Evolutionary conservation across 352 stramenopile species (phyloP).

Genomic region (Phytophthora lateralis): DNA sequence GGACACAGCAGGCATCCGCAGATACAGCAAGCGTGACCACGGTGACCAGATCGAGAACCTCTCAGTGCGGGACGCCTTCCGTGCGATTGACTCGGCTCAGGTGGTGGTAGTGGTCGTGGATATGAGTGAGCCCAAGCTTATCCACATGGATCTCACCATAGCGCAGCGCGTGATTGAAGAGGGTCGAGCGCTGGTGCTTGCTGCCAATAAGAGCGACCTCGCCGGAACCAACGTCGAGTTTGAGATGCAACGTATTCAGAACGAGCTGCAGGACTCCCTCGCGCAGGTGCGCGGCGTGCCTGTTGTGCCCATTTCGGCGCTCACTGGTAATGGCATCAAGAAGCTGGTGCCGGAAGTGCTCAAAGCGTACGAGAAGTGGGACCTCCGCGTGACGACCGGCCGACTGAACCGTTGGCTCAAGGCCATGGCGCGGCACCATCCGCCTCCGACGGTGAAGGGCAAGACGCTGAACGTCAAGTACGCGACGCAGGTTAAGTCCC

Average conservation of each 20-base stretch:
- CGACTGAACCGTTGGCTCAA: conserved; percentile 85
- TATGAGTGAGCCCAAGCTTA: conserved; percentile 82
- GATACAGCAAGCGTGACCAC: conserved; percentile 86
- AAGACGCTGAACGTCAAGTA: conserved; percentile 90
- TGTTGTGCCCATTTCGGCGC: conserved; percentile 78
- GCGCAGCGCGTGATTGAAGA: conserved; percentile 83
- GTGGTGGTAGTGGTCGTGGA: conserved; percentile 85
- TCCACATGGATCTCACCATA: conserved; percentile 89
- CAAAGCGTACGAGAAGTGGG: conserved; percentile 83
- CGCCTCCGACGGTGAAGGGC: conserved; percentile 79
- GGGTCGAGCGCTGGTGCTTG: conserved; percentile 73
- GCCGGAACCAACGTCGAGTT: conserved; percentile 49
- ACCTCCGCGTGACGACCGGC: conserved; percentile 77
- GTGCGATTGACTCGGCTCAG: conserved; percentile 79
- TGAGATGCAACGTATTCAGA: conserved; percentile 69
- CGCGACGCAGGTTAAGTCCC: conserved; percentile 85
- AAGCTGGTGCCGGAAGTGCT: conserved; percentile 84
- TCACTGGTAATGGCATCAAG: conserved; percentile 77
- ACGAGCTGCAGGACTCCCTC: conserved; percentile 73
- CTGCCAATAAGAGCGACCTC: conserved; percentile 82
- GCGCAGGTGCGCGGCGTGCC: conserved; percentile 80
- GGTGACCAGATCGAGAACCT: conserved; percentile 87
- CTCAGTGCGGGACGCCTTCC: conserved; percentile 81
- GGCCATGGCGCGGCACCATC: conserved; percentile 84
- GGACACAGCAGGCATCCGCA: conserved; percentile 82